Conservation (phyloP, 2,329 filamentous ascomycete species). For the Fusarium verrucosum region DNA sequence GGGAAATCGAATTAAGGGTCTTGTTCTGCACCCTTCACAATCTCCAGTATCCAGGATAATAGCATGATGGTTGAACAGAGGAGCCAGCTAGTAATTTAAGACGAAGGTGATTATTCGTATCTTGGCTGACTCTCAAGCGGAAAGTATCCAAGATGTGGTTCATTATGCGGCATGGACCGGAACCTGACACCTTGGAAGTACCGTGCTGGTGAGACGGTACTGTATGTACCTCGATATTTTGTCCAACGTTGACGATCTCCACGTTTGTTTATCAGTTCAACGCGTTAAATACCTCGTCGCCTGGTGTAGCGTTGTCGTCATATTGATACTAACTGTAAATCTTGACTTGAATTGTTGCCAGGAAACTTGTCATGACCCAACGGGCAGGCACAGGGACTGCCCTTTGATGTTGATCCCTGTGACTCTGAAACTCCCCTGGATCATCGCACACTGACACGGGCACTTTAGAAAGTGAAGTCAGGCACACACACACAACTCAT, state of each 20-base stretch:
- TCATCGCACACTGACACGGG: slow-evolving; percentile 22
- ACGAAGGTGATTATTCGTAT: background rate
- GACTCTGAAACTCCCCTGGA: slow-evolving; percentile 45
- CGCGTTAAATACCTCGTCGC: slow-evolving; percentile 12
- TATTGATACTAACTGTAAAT: slow-evolving; percentile 19
- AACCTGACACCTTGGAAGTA: slow-evolving; percentile 7
- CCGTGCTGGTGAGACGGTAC: background rate
- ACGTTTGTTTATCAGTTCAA: slow-evolving; percentile 16
- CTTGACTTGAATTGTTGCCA: slow-evolving; percentile 15
- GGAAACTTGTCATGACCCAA: slow-evolving; percentile 1
- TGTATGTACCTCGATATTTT: background rate
- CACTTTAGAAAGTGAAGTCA: slow-evolving; percentile 1
- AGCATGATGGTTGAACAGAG: background rate
- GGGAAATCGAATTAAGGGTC: slow-evolving; percentile 37
- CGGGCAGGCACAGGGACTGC: slow-evolving; percentile 18
- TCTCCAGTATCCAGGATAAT: slow-evolving; percentile 33
- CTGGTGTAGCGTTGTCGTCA: background rate
- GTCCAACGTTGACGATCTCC: slow-evolving; percentile 1
- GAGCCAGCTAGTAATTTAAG: background rate
- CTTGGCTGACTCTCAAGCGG: background rate
- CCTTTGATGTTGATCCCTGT: slow-evolving; percentile 43
- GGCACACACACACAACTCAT: slow-evolving; percentile 20
- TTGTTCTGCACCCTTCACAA: slow-evolving; percentile 34
- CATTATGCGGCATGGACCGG: background rate
- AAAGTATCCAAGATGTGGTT: slow-evolving; percentile 1